Evolutionary conservation across 148 eudicot species (phyloP).

Genomic region (Fagopyrum esculentum): DNA sequence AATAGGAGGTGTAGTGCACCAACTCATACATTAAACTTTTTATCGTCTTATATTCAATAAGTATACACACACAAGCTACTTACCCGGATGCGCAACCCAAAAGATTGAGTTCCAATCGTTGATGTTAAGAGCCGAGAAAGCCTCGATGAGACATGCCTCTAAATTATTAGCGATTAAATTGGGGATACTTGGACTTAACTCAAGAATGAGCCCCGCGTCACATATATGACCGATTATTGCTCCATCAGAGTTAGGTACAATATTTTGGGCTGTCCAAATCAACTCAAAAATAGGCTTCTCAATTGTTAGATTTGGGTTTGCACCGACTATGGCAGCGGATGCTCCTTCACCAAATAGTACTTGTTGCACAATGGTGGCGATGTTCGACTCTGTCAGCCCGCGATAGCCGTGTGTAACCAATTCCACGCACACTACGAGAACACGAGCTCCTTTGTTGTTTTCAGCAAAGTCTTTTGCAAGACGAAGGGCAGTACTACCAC

Average conservation of each 20-base stretch:
- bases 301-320: conserved; percentile 16
- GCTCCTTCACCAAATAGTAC: conserved; percentile 36
- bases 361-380: conserved; percentile 29
- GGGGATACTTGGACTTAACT: conserved; percentile 22
- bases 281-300: conserved; percentile 22
- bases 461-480: conserved; percentile 35
- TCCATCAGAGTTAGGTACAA: conserved; percentile 27
- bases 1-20: no score
- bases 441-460: conserved; percentile 31
- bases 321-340: conserved; percentile 24
- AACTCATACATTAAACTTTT: no score
- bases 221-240: conserved; percentile 28
- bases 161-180: conserved; percentile 26
- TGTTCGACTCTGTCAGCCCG: conserved; percentile 20
- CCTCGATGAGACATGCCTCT: conserved; percentile 20
- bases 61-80: no score
- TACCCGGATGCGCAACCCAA: conserved; percentile 15
- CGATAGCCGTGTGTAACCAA: conserved; percentile 26
- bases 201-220: conserved; percentile 27
- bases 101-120: conserved; percentile 9
- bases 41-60: no score
- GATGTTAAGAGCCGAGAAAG: conserved; percentile 22
- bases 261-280: conserved; percentile 23
- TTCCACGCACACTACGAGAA: conserved; percentile 26
- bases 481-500: conserved; percentile 28